Percentiles rank a stretch among this genome's conserved stretches.
phyloP scores from a whole-genome alignment of 371 early-diverging fungal genomes.

The Mucor mucedo region DNA sequence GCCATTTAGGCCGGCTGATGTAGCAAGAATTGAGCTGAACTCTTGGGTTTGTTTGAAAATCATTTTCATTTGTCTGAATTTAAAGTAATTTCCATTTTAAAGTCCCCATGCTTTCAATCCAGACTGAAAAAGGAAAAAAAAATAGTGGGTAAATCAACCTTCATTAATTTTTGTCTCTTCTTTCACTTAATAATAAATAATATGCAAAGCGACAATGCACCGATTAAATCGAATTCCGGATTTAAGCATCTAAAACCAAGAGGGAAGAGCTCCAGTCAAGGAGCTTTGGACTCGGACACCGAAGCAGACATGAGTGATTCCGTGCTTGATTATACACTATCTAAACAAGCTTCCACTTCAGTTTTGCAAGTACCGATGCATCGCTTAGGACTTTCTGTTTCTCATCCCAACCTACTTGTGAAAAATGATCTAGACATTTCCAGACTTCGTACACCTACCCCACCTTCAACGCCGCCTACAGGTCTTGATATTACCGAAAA shows the following conservation, averaged over 20 bases:
- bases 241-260: not conserved
- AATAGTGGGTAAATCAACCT: slow-evolving; percentile 6
- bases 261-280: slow-evolving; percentile 3
- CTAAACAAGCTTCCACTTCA: slow-evolving; percentile 38
- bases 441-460: slow-evolving; percentile 13
- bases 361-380: slow-evolving; percentile 7
- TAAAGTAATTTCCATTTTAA: not conserved
- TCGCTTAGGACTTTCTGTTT: slow-evolving; percentile 29
- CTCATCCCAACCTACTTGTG: slow-evolving; percentile 33
- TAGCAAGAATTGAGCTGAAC: too few relatives aligned
- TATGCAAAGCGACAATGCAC: not conserved
- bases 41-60: too few relatives aligned
- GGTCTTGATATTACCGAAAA: slow-evolving; percentile 49
- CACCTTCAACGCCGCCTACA: slow-evolving; percentile 13
- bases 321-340: slow-evolving; percentile 27
- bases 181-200: not conserved
- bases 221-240: slow-evolving; percentile 5
- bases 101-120: slow-evolving; percentile 9
- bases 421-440: slow-evolving; percentile 17
- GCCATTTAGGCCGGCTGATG: too few relatives aligned
- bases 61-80: not conserved
- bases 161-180: not conserved
- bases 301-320: slow-evolving; percentile 53
- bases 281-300: not conserved
- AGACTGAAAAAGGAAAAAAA: slow-evolving; percentile 15